Base-by-base conservation (phyloP, 2,329 filamentous ascomycete genomes). In the Calonectria henricotiae region DNA sequence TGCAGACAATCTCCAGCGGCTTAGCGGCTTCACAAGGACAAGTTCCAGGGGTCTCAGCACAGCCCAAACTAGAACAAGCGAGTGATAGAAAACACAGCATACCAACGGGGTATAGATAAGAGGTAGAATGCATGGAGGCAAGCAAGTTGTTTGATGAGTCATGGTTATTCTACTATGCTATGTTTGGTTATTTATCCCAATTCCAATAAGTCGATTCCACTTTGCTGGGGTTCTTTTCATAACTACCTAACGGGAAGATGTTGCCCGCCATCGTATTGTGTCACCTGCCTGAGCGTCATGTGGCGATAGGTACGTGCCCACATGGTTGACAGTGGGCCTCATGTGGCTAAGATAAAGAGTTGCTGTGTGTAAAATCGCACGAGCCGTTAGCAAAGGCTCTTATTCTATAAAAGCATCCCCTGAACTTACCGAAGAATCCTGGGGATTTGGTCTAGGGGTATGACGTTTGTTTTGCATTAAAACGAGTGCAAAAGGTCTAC, bases 401-500 rank as follows among this genome's bases (percentile, higher is more conserved):
- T 15, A 55, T 4, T 11, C 15, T 9, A 13, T 12, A 44, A 13
- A 13, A 8, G 25, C 9, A 4, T 1, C 1, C 0, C 2, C 20
- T 11, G 20, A n/a, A 1, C 2, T 32, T 46, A 64, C 32, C 62
- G 46, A 64, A 64, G 35, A 43, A 30, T 23, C 12, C 8, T 47
- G 65, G 65, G 65, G 58, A 67, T 62, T 67, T 62, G 55, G 65
- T 67, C 64, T 66, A 66, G 64, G 51, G 64, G 64, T 49, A 66
- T 66, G 64, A 66, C 54, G 43, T 66, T 61, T 35, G 64, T 66
- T 66, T 66, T 66, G 64, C 64, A 66, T 66, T 47, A 37, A 15
- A 20, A 41, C 32, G 35, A 61, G 43, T 61, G 54, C 63, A 60
- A 12, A 60, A 60, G 13, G 44, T 15, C 17, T 66, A 66, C 64